Evolutionary conservation across 139 green algal genomes (phyloP).

Genomic region (Coelastrella sp.): DNA sequence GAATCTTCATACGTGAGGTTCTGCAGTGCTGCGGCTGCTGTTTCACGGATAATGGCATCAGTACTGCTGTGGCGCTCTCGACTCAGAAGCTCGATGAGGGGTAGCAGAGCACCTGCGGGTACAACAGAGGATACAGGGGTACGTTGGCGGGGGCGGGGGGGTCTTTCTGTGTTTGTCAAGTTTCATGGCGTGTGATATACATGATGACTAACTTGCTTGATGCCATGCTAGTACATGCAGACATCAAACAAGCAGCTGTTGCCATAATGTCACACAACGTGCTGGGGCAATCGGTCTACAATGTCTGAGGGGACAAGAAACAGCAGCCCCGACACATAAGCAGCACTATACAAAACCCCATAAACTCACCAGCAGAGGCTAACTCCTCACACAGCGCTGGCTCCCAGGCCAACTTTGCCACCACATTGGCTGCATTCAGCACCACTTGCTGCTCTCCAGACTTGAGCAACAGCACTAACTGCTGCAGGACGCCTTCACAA

Average conservation of each 20-base stretch:
- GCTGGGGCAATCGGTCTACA: too few species aligned
- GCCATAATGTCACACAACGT: background rate
- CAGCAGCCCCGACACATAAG: background rate
- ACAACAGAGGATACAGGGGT: background rate
- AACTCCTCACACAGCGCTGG: background rate
- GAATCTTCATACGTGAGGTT: slow-evolving; percentile 2
- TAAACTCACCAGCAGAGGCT: background rate
- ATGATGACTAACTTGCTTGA: background rate
- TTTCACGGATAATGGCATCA: background rate
- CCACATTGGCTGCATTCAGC: background rate
- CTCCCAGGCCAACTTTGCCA: background rate
- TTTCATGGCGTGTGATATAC: too few species aligned
- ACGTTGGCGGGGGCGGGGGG: too few species aligned
- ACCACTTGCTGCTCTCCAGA: background rate
- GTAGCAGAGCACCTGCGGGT: background rate
- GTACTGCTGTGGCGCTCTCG: background rate
- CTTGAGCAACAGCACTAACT: background rate
- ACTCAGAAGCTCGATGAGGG: background rate
- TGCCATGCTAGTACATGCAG: background rate
- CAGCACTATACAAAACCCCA: background rate
- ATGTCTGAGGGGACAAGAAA: background rate
- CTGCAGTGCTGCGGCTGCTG: background rate
- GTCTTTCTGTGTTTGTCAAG: too few species aligned
- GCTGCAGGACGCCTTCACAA: background rate
- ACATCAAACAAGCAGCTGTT: background rate